These are phyloP conservation scores for Pelagophyceae sp. DNA, from an alignment of 352 stramenopile species.

Conservation along the genomic window DNA sequence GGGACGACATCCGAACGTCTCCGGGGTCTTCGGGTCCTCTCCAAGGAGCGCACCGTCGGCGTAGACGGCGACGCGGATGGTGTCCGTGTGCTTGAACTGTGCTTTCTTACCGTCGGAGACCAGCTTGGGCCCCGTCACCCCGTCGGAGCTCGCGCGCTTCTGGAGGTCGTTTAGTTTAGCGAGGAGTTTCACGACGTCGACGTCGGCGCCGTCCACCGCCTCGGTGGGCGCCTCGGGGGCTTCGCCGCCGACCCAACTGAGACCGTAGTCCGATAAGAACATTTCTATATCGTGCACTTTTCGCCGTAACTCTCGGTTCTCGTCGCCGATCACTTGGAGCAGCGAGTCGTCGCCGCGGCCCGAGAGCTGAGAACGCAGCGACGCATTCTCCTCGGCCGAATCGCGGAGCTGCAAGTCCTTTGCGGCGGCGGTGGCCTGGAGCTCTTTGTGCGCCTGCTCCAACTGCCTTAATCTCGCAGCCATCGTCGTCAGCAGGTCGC, in stretches of 20 bases:
- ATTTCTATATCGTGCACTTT: slow-evolving; percentile 39
- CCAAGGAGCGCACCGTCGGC: too few species aligned
- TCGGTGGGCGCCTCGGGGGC: slow-evolving; percentile 13
- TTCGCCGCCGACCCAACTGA: slow-evolving; percentile 38
- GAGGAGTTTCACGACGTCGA: not conserved
- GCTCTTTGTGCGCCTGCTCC: slow-evolving; percentile 4
- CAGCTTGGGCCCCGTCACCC: not conserved
- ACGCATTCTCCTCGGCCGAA: slow-evolving; percentile 2
- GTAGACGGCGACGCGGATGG: slow-evolving; percentile 17
- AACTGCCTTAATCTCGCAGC: slow-evolving; percentile 14
- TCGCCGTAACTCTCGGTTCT: slow-evolving; percentile 18
- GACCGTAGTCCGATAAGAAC: slow-evolving; percentile 43
- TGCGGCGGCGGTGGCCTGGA: not conserved
- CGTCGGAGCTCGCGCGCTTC: not conserved
- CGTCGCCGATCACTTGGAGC: not conserved
- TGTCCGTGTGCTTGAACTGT: slow-evolving; percentile 16
- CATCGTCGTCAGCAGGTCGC: slow-evolving; percentile 21
- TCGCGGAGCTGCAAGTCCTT: not conserved
- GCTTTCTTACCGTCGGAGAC: slow-evolving; percentile 1
- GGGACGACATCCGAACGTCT: too few species aligned
- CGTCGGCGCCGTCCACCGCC: not conserved
- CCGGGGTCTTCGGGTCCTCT: too few species aligned
- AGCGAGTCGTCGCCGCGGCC: not conserved
- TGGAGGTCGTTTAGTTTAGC: not conserved
- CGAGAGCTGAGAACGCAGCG: slow-evolving; percentile 3